Evolutionary conservation across 768 basidiomycete genomes (phyloP).

Genomic region (Lactifluus volemus): DNA sequence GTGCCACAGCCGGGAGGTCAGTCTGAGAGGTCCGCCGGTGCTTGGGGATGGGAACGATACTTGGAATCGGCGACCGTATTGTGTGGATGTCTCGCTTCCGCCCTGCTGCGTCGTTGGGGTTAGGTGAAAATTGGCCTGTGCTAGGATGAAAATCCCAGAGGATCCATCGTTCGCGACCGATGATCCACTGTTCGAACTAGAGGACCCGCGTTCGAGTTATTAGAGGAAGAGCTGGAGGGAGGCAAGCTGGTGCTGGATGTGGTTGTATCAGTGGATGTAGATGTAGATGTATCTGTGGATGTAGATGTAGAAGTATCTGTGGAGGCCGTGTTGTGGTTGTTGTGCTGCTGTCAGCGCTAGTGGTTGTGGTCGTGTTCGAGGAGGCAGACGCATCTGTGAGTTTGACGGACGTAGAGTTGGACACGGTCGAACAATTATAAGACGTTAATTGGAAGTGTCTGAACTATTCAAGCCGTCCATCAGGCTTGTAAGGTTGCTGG

Average conservation of each 20-base stretch:
- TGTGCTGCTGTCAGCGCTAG: not conserved
- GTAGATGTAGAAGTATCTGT: not conserved
- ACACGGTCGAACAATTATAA: not conserved
- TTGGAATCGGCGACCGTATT: not conserved
- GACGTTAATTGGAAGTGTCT: not conserved
- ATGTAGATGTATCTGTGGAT: not conserved
- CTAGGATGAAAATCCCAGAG: not conserved
- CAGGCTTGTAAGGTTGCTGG: not conserved
- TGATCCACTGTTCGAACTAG: not conserved
- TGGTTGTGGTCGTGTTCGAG: not conserved
- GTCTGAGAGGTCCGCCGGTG: conserved; percentile 26
- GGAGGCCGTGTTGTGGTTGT: not conserved
- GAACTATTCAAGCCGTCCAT: not conserved
- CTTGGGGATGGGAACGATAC: not conserved
- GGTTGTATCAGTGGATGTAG: not conserved
- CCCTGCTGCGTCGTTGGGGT: not conserved
- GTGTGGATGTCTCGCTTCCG: conserved; percentile 13
- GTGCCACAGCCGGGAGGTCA: conserved; percentile 32
- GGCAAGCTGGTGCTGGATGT: not conserved
- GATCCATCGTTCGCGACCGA: not conserved
- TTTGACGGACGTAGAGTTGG: conserved; percentile 7
- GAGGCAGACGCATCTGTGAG: not conserved
- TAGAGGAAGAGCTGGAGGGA: not conserved
- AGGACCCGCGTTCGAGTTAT: not conserved
- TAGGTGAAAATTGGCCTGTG: conserved; percentile 1